Evolutionary conservation across 2,329 filamentous ascomycete species (phyloP).

Genomic region (Fusarium nanum): DNA sequence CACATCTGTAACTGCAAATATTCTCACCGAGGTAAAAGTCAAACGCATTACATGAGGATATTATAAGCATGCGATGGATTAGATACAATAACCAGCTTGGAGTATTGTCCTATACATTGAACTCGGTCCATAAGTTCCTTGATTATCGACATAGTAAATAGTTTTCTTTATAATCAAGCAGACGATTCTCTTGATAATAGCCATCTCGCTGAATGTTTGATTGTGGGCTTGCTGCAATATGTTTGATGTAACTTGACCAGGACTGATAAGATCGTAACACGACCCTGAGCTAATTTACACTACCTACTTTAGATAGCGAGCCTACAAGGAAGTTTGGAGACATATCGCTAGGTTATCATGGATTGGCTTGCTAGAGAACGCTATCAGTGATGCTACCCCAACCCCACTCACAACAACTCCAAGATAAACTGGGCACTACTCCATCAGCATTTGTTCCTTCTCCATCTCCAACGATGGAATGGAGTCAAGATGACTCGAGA

Average conservation of each 20-base stretch:
- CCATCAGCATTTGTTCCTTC: slow-evolving; percentile 2
- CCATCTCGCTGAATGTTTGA: not conserved
- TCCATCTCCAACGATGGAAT: slow-evolving; percentile 14
- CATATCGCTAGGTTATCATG: not conserved
- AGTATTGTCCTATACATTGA: not conserved
- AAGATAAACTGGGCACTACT: slow-evolving; percentile 18
- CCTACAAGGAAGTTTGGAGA: not conserved
- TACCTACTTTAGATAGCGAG: not conserved
- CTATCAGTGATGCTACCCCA: slow-evolving; percentile 13
- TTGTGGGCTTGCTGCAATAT: not conserved
- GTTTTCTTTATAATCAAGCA: not conserved
- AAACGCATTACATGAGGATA: not conserved
- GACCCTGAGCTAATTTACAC: not conserved
- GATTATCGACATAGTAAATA: not conserved
- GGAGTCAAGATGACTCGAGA: slow-evolving; percentile 16
- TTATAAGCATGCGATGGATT: not conserved
- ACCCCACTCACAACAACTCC: slow-evolving; percentile 11
- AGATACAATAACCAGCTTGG: not conserved
- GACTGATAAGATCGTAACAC: not conserved
- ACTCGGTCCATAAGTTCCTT: not conserved
- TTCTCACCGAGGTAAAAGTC: not conserved
- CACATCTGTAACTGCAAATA: not conserved
- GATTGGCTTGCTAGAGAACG: not conserved
- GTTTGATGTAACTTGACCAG: not conserved
- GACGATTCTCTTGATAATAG: not conserved